Evolutionary conservation across 345 rosid genomes (phyloP), one percentile per base, ranked within the genome.

Genomic region (Moricandia arvensis): DNA sequence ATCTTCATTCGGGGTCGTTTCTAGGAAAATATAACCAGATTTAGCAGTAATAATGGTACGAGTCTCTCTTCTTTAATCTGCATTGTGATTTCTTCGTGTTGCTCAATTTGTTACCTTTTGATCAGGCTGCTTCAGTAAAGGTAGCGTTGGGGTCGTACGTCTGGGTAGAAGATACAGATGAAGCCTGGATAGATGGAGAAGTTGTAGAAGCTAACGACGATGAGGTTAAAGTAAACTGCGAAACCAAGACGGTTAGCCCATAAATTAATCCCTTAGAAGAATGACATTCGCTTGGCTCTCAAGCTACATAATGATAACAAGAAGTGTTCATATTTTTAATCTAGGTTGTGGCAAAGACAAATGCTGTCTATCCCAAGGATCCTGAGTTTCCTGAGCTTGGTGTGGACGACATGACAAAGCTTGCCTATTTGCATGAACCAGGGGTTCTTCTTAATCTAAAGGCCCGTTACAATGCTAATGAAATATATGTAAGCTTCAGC

Each of bases 331-430:
- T 43, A 21, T 68, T 68, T 69, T 0, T 24, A 41, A 43, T 78
- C 47, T 77, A 95, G 99, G 90, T 92, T 66, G 82, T 82, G 67
- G 87, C 81, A 54, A 90, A 92, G 73, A 83, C 69, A 47, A 83
- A 87, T 63, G 81, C 75, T 75, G 83, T 82, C 53, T 81, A 89
- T 75, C 90, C 91, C 15, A 89, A 87, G 80, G 99, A 95, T 85
- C 80, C 96, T 6, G 98, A 93, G 82, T 88, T 87, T 73, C 99
- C 99, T 64, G 84, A 82, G 58, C 80, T 82, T 34, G 99, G 99
- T 0, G 90, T 92, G 79, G 99, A 95, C 69, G 99, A 95, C 82
- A 92, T 95, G 99, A 92, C 96, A 60, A 95, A 83, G 86, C 87
- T 95, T 66, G 89, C 99, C 35, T 90, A 95, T 87, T 78, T 95